phyloP scores from a whole-genome alignment of 2,329 filamentous ascomycete species.

The Tolypocladium ophioglossoides region DNA sequence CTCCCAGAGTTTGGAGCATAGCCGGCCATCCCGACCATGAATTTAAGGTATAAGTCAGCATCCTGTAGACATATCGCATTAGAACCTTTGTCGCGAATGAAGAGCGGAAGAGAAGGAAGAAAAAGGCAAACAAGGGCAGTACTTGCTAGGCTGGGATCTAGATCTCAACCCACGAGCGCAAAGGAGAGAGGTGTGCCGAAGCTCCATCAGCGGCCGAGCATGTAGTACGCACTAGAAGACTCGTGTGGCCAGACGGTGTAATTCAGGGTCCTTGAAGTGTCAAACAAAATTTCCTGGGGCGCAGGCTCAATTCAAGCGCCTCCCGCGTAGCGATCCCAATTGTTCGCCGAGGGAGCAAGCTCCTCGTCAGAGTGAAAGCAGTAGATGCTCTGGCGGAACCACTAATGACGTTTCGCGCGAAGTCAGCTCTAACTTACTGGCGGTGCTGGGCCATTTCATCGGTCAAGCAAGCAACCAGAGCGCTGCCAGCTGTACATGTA shows the following conservation, averaged over 20 bases:
- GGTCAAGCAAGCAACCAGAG: constrained; percentile 5
- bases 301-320: constrained; percentile 36
- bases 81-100: background rate
- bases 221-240: constrained; percentile 42
- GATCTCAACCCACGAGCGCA: constrained; percentile 35
- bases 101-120: background rate
- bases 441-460: constrained; percentile 18
- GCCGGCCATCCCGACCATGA: constrained; percentile 34
- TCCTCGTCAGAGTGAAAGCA: constrained; percentile 38
- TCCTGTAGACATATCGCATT: constrained; percentile 10
- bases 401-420: no score
- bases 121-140: background rate
- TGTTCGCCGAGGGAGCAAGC: constrained; percentile 35
- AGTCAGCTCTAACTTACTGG: no score
- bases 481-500: background rate
- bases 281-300: constrained; percentile 32
- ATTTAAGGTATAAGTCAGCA: constrained; percentile 28
- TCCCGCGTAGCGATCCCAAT: constrained; percentile 36
- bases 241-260: constrained; percentile 19
- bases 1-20: constrained; percentile 36
- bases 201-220: constrained; percentile 40
- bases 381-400: constrained; percentile 23
- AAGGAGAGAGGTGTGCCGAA: constrained; percentile 40
- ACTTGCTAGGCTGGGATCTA: constrained; percentile 33
- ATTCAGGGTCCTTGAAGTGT: constrained; percentile 21